Conservation (phyloP, 139 green algal species). For the Deuterostichococcus epilithicus region DNA sequence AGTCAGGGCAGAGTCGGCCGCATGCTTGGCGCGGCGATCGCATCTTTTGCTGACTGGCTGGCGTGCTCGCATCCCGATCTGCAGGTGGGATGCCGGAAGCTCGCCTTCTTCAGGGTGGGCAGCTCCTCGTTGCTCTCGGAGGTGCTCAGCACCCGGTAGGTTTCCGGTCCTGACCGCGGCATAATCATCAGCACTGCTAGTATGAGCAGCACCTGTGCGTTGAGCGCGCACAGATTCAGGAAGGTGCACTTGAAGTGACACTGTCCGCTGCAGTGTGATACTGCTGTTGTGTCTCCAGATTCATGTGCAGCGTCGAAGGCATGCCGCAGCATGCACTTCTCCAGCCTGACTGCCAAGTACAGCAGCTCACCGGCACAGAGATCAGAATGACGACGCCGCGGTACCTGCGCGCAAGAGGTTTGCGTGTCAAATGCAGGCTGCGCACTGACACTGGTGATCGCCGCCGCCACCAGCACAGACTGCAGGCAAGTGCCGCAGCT, state of each 20-base stretch:
- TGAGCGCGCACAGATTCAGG: neutral
- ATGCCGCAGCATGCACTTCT: neutral
- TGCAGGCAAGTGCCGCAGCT: too few species aligned
- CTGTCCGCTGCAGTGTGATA: neutral
- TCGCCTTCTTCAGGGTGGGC: neutral
- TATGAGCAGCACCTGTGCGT: conserved; percentile 55
- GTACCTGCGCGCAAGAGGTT: conserved; percentile 32
- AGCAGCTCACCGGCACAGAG: conserved; percentile 44
- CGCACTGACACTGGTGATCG: too few species aligned
- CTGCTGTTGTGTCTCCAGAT: neutral
- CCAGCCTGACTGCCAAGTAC: neutral
- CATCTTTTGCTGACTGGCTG: neutral
- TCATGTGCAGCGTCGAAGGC: neutral
- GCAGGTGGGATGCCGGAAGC: neutral
- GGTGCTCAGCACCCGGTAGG: neutral
- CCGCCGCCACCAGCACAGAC: too few species aligned
- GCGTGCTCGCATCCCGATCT: neutral
- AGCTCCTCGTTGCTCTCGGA: neutral
- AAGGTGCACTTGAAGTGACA: neutral
- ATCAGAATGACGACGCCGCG: conserved; percentile 55
- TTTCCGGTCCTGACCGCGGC: conserved; percentile 21
- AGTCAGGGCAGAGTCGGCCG: too few species aligned
- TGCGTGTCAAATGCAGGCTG: too few species aligned
- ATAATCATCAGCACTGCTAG: conserved; percentile 51
- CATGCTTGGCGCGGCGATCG: too few species aligned